Evolutionary conservation across 73 alveolate genomes (phyloP).

Genomic region (Halteria grandinella): DNA sequence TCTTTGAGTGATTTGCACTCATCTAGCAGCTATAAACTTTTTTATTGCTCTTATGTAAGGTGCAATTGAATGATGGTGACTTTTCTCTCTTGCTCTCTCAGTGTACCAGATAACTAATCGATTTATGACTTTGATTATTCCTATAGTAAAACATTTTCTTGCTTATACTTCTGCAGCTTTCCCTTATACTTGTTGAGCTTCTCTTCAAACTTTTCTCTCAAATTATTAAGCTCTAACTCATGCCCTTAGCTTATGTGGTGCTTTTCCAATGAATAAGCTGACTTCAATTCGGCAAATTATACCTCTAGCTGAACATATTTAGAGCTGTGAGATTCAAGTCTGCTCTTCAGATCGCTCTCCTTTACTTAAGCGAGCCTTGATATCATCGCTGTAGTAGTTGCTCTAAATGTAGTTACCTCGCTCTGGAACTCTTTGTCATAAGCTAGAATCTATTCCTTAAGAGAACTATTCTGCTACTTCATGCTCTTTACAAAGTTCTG

Average conservation of each 20-base stretch:
- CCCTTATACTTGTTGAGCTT: background rate
- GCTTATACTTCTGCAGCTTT: too few species aligned
- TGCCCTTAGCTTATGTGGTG: background rate
- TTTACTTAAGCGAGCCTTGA: background rate
- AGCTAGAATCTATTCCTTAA: background rate
- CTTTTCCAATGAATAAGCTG: background rate
- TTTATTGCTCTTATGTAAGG: too few species aligned
- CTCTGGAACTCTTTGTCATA: background rate
- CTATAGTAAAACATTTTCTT: too few species aligned
- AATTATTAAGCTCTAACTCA: background rate
- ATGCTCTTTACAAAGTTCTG: slow-evolving; percentile 14
- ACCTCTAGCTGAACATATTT: background rate
- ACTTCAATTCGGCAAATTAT: background rate
- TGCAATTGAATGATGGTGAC: too few species aligned
- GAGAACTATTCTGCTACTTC: slow-evolving; percentile 1
- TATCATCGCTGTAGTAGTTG: background rate
- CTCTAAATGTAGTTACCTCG: background rate
- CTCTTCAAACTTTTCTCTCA: background rate
- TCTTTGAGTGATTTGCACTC: too few species aligned
- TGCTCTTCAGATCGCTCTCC: background rate
- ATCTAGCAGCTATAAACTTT: too few species aligned
- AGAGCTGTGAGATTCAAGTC: background rate
- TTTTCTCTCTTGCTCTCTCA: too few species aligned
- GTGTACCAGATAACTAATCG: too few species aligned
- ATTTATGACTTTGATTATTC: too few species aligned